Base-by-base conservation (phyloP, 805 yeast genomes). In the Nakazawaea laoshanensis region DNA sequence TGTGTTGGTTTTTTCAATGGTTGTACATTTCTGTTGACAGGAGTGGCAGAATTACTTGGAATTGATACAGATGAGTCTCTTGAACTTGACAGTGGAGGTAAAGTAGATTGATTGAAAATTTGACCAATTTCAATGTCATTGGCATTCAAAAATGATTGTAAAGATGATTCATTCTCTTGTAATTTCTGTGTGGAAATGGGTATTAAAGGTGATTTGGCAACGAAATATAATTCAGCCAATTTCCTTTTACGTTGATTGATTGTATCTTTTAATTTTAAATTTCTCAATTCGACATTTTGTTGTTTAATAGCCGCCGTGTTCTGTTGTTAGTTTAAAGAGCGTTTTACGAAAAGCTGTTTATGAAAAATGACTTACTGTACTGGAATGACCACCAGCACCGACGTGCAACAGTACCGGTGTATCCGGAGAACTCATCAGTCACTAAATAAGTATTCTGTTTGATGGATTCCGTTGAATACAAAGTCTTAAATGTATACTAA, bases 201-300 rank as follows among this genome's bases (percentile, higher is more conserved):
- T 35, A 69, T 48, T 36, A 62, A 57, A 13, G 77, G 72, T 32
- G 72, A 52, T 39, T 72, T 52, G 8, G 82, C 61, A 10, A 78
- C 66, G 41, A 76, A 70, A 47, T 73, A 78, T 12, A 79, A 55
- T 49, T 77, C 82, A 2, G 79, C 64, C 16, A 79, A 57, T 45
- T 73, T 74, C 18, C 77, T 57, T 44, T 74, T 74, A 30, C 86
- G 58, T 28, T 60, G 58, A 39, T 62, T 58, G 9, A 72, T 55
- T n/a, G 73, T 53, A 30, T 61, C 65, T n/a, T n/a, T n/a, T n/a
- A n/a, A n/a, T n/a, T n/a, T n/a, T n/a, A n/a, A n/a, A n/a, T n/a
- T n/a, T n/a, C n/a, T n/a, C n/a, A n/a, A n/a, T n/a, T n/a, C n/a
- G n/a, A n/a, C n/a, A n/a, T n/a, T n/a, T n/a, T n/a, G n/a, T n/a